phyloP scores from a whole-genome alignment of 352 stramenopile species.

The Globisporangium spinosum region DNA sequence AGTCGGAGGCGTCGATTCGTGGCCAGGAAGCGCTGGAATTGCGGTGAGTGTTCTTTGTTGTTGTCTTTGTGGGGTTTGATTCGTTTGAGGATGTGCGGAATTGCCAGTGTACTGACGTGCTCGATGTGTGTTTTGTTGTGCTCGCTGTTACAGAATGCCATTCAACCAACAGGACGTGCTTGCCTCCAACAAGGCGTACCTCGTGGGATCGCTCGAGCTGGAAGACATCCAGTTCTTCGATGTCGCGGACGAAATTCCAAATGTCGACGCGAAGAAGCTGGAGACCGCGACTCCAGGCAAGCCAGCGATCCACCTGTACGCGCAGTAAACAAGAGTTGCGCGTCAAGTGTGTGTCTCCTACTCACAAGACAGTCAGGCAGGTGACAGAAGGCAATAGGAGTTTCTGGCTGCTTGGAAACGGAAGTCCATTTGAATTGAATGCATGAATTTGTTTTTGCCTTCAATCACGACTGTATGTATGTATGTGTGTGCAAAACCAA shows the following conservation, averaged over 20 bases:
- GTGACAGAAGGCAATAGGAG: background rate
- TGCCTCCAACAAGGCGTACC: constrained; percentile 89
- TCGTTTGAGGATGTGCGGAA: background rate
- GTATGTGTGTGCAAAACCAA: background rate
- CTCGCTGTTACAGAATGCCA: constrained; percentile 64
- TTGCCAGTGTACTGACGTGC: background rate
- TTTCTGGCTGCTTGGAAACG: background rate
- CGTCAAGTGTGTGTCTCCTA: background rate
- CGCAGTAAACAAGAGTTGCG: constrained; percentile 27
- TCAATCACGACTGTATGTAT: background rate
- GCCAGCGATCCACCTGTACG: constrained; percentile 70
- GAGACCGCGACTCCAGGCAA: constrained; percentile 81
- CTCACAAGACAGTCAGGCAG: background rate
- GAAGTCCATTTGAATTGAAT: background rate
- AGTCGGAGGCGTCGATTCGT: constrained; percentile 90
- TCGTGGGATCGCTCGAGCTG: constrained; percentile 87
- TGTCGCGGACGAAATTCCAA: constrained; percentile 61
- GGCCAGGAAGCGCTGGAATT: constrained; percentile 92
- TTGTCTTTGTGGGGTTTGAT: constrained; percentile 8
- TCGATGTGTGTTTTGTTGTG: constrained; percentile 8
- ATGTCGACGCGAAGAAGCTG: constrained; percentile 81
- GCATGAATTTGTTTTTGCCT: background rate
- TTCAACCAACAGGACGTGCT: constrained; percentile 95
- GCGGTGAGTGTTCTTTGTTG: constrained; percentile 35
- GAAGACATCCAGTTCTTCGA: constrained; percentile 86